Base-by-base conservation (phyloP, 345 rosid genomes). In the Stellera chamaejasme region DNA sequence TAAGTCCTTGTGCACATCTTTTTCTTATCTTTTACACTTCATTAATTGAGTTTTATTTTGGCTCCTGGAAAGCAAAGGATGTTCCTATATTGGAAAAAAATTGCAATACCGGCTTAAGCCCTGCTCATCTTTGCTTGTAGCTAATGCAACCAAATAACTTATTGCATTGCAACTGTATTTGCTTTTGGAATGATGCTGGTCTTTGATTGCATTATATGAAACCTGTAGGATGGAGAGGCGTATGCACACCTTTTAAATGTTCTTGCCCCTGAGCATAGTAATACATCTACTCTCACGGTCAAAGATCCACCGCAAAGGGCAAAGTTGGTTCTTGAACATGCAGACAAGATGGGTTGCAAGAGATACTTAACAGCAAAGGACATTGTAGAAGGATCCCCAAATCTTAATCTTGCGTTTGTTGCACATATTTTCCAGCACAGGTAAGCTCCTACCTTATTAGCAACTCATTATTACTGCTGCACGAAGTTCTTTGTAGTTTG, bases 341-440 rank as follows among this genome's bases (percentile, higher is more conserved):
- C 99, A 52, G 99, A 89, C 50, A 82, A 77, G 71, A 93, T 93
- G 99, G 99, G 96, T 41, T 89, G 99, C 70, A 83, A 81, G 66
- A 87, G 97, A 87, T 93, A 93, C 74, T 75, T 93, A 63, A 93
- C 99, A 10, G 90, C 96, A 0, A 93, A 83, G 50, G 99, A 93
- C 69, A 89, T 93, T 27, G 84, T 93, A 55, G 99, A 93, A 65
- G 99, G 96, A 47, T 93, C 97, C 60, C 96, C 90, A 6, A 93
- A 93, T 77, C 97, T 93, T 56, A 93, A 93, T 68, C 97, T 93
- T 61, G 97, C 99, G 61, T 93, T 93, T 65, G 97, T 86, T 36
- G 99, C 99, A 66, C 99, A 93, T 72, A 69, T 93, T 56, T 93
- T 93, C 76, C 99, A 93, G 75, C 99, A 82, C 69, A 93, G 99